Evolutionary conservation across 2,329 filamentous ascomycete species (phyloP), one percentile per base, ranked within the genome.

Genomic region (Pestalotiopsis sp.): DNA sequence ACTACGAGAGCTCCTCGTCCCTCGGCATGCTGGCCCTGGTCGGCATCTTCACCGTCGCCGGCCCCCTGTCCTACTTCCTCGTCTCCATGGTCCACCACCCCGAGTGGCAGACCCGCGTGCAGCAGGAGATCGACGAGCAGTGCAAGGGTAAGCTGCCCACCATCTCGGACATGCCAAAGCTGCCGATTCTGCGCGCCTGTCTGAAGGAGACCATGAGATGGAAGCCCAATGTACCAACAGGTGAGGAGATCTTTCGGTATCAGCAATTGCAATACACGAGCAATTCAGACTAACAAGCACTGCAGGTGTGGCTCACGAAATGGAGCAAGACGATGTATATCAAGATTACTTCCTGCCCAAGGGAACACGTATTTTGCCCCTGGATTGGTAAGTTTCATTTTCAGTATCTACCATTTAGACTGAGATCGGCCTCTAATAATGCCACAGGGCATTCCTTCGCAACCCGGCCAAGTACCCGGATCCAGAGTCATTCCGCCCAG

Each of bases 391-490:
- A 67, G 76, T 64, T 11, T 44, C 13, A 55, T 11, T 4, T 44
- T 17, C n/a, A n/a, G 30, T 9, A 35, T 35, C 14, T 13, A 3
- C 13, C 20, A 11, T 10, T 3, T 3, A 5, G 30, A 17, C 61
- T 69, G 9, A 35, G 5, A 5, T 14, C 26, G 30, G 24, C 10
- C 17, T 4, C 58, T 61, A 39, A 69, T 73, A 56, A 26, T n/a
- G 59, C 11, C 7, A 24, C 61, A 84, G 82, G 82, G 80, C 84
- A 35, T 86, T 88, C 70, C 81, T 85, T 39, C 83, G 85, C 35
- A 85, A 87, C 66, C 81, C 83, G 9, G 75, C 75, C 2, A 79
- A 83, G 48, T 88, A 85, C 72, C 85, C 85, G 1, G 81, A 83
- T 62, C 81, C 83, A 0, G 81, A 85, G 57, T 77, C 77, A 26